Percentiles rank a stretch among this genome's conserved stretches.
Conservation (phyloP, 352 stramenopile species). For the Globisporangium paroecandrum region DNA sequence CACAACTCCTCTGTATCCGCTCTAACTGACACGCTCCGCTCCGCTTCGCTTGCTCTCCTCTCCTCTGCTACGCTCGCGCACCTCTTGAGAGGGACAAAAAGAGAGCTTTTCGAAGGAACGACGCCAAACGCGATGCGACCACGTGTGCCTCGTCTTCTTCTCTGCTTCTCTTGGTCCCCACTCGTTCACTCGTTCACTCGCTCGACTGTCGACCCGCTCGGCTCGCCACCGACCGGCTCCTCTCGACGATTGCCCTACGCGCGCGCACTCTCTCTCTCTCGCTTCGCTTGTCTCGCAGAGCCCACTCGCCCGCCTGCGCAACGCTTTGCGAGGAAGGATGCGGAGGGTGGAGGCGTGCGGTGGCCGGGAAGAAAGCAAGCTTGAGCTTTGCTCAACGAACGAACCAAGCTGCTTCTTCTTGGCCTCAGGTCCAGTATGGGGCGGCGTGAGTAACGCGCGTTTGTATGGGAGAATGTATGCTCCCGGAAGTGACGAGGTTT, state of each 20-base stretch:
- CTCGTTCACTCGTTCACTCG: not conserved
- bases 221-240: not conserved
- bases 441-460: conserved; percentile 4
- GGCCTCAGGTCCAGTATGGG: conserved; percentile 2
- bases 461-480: conserved; percentile 15
- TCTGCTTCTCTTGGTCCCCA: not conserved
- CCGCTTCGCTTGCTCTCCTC: not conserved
- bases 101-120: conserved; percentile 5
- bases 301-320: not conserved
- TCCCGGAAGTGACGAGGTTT: conserved; percentile 1
- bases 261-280: not conserved
- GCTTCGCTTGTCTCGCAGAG: not conserved
- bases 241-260: not conserved
- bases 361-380: not conserved
- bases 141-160: conserved; percentile 1
- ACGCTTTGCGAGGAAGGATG: conserved; percentile 7
- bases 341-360: not conserved
- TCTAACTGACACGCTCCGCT: not conserved
- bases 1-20: not conserved
- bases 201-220: not conserved
- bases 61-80: not conserved
- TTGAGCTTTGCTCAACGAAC: not conserved
- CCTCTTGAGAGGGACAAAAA: not conserved
- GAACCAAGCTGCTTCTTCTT: not conserved
- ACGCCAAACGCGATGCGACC: conserved; percentile 1